A percentile compares a stretch with the other conserved stretches of the same genome.
Conservation (phyloP, 2,329 filamentous ascomycete genomes). For the Colletotrichum costaricense region DNA sequence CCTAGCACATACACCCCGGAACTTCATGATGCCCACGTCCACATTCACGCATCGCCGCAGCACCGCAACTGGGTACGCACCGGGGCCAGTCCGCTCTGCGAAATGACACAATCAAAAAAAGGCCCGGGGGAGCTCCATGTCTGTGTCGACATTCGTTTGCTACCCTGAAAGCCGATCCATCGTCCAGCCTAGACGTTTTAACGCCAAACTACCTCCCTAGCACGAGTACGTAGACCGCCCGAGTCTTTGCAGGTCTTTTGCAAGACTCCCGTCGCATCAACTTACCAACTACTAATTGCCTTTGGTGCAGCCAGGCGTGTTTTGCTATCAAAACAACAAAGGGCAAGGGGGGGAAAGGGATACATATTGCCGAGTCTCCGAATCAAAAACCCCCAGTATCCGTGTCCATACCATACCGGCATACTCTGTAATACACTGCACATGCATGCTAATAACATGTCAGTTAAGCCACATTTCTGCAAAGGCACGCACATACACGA, state of each 20-base stretch:
- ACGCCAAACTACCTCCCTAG: background rate
- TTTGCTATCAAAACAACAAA: background rate
- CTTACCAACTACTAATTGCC: background rate
- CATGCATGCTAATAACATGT: background rate
- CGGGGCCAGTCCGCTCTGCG: conserved; percentile 14
- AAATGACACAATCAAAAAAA: conserved; percentile 32
- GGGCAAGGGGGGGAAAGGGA: background rate
- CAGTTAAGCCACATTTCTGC: background rate
- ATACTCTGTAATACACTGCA: background rate
- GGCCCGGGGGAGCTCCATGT: conserved; percentile 10
- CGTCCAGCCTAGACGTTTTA: background rate
- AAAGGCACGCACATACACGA: background rate
- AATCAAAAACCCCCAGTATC: background rate
- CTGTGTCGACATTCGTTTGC: background rate
- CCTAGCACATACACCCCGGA: background rate
- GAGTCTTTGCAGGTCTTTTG: background rate
- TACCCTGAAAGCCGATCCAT: conserved; percentile 1
- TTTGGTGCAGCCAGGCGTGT: background rate
- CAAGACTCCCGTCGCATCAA: background rate
- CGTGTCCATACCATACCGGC: background rate
- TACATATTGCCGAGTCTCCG: background rate
- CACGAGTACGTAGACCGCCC: background rate
- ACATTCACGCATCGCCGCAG: background rate
- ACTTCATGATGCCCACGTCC: conserved; percentile 7
- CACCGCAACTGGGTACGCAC: background rate